phyloP scores from a whole-genome alignment of 192 early-diverging fungal species.

The Cladochytrium replicatum region DNA sequence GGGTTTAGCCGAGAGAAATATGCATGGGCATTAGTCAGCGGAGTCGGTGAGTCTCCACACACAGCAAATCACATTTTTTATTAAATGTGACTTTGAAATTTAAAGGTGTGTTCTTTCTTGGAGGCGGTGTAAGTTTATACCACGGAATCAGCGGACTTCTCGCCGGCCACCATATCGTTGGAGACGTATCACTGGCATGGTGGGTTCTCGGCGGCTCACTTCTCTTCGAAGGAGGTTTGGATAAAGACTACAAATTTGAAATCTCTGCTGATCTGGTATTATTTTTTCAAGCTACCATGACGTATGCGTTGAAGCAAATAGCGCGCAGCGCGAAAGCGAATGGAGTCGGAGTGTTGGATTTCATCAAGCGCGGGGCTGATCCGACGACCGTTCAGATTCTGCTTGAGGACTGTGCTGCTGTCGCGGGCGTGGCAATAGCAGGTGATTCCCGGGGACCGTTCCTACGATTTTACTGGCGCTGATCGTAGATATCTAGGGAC shows the following conservation, averaged over 20 bases:
- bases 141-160: conserved; percentile 43
- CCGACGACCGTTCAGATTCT: conserved; percentile 50
- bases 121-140: conserved; percentile 44
- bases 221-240: conserved; percentile 34
- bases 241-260: background rate
- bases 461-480: too few relatives aligned
- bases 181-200: conserved; percentile 28
- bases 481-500: too few relatives aligned
- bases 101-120: conserved; percentile 41
- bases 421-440: conserved; percentile 40
- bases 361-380: conserved; percentile 35
- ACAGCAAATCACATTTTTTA: background rate
- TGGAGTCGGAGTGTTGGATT: conserved; percentile 24
- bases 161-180: conserved; percentile 20
- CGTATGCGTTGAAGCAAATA: conserved; percentile 35
- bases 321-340: conserved; percentile 20
- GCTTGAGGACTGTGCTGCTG: conserved; percentile 37
- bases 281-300: conserved; percentile 23
- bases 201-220: conserved; percentile 33
- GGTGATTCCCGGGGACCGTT: too few relatives aligned
- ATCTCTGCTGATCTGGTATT: background rate
- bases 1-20: conserved; percentile 44
- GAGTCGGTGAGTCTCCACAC: conserved; percentile 28
- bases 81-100: background rate
- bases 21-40: conserved; percentile 47